Base-by-base conservation (phyloP, 192 early-diverging fungal genomes). In the Podila horticola region DNA sequence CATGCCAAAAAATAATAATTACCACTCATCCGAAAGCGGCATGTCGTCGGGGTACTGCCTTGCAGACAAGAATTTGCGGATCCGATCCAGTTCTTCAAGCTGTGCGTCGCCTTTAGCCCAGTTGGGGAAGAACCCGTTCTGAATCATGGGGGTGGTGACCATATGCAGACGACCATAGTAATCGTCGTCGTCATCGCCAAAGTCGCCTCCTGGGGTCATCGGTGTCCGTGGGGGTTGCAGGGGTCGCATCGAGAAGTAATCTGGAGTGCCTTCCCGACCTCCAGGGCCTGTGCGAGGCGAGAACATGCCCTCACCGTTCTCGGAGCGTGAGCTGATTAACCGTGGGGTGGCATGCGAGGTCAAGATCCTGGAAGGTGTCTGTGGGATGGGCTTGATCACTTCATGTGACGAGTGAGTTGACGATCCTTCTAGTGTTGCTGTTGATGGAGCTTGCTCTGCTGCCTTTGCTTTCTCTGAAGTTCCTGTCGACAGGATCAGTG, bases 21-120 rank as follows among this genome's bases (percentile, higher is more conserved):
- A 81, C 77, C 77, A 81, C 65, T 81, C 77, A 60, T 81, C 77
- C 3, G 77, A 81, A 69, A 81, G 77, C 48, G 77, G 77, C 77
- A 81, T 81, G 36, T 81, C 71, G 26, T 81, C 71, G 15, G 77
- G 77, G 58, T 81, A 81, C 24, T 81, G 77, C n/a, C 77, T 81
- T 8, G 59, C 71, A 10, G 70, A 36, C 62, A 81, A 59, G 34
- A 81, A 81, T 31, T 50, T 41, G 26, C 71, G 77, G 52, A 81
- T 81, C 19, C 71, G 70, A 58, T 81, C 71, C 28, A 81, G 48
- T 29, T 81, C 77, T 24, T 81, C 71, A 22, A 81, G 30, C 26
- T 81, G 77, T 9, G 77, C 77, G 69, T 81, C 77, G 34, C 77
- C 77, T 45, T 81, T 81, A 9, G 77, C 77, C 77, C 77, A 81